Evolutionary conservation across 805 yeast genomes (phyloP), one percentile per base, ranked within the genome.

Genomic region (Soucietia sequanensis): DNA sequence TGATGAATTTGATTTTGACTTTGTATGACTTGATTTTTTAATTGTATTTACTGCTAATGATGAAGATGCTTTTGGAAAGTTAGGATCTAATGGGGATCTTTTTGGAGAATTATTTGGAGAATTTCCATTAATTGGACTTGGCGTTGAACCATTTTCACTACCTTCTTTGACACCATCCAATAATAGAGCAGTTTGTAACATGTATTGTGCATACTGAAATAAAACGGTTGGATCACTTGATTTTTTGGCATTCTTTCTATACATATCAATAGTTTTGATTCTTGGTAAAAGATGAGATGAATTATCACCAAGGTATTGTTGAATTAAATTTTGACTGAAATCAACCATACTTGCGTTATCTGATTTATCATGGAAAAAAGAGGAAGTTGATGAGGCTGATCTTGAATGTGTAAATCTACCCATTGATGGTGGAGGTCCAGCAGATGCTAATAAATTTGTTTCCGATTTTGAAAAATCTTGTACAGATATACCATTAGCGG

Each of bases 201-300:
- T 81, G 57, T 84, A 87, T 60, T 88, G 93, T 1, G 97, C 96
- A 55, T 86, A 89, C 52, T 88, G 88, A 58, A 88, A 87, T 47
- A 89, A 74, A n/a, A 87, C 82, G 13, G 76, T 78, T 0, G 96
- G 95, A 52, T 91, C 96, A 51, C 81, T 82, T 14, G 88, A 77
- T 50, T 81, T 85, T 48, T 82, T 82, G 4, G 95, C 96, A 53
- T 87, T 90, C 45, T 82, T 75, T 35, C 93, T 74, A 65, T 91
- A 90, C 68, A 87, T 71, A 46, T 90, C 96, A 38, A 91, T 76
- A 4, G 96, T 89, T 54, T 84, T 80, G 61, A 83, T 73, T 43
- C 93, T 73, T 13, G 95, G 90, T 50, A 84, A 60, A 42, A 90
- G 61, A 9, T 76, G 62, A 12, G 59, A 53, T 14, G 72, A 60